Percentiles rank a stretch among this genome's conserved stretches.
These are phyloP conservation scores for Lactarius quietus DNA, from an alignment of 768 basidiomycete species.

Conservation along the genomic window DNA sequence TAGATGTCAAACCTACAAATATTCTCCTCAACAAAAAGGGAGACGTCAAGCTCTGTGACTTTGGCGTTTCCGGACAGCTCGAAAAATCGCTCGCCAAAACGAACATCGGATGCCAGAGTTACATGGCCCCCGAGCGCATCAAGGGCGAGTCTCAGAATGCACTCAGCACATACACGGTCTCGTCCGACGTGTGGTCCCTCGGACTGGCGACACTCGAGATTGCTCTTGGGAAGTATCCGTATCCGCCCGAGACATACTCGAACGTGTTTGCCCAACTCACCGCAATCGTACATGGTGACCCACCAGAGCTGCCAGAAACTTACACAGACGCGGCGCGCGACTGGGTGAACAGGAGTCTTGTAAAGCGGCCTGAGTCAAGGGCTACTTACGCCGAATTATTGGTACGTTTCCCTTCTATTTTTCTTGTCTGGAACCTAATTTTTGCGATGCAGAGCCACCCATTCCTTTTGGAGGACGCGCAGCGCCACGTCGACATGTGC, in stretches of 20 bases:
- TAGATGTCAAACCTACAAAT: conserved; percentile 93
- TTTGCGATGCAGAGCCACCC: conserved; percentile 57
- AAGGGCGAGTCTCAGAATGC: conserved; percentile 89
- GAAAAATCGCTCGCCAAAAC: conserved; percentile 96
- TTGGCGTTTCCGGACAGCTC: conserved; percentile 97
- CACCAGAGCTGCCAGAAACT: conserved; percentile 75
- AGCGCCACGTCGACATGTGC: conserved; percentile 74
- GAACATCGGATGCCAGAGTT: conserved; percentile 97
- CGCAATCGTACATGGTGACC: conserved; percentile 95
- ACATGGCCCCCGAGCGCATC: conserved; percentile 99
- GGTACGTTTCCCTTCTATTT: conserved; percentile 33
- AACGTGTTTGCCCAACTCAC: conserved; percentile 96
- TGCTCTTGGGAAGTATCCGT: conserved; percentile 87
- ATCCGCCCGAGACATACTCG: conserved; percentile 94
- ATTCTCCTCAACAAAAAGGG: conserved; percentile 88
- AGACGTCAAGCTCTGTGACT: conserved; percentile 93
- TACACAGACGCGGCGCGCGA: conserved; percentile 71
- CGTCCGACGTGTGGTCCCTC: conserved; percentile 97
- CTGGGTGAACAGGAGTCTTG: conserved; percentile 77
- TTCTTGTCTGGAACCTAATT: not conserved
- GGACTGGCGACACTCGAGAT: conserved; percentile 94
- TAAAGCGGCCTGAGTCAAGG: conserved; percentile 73
- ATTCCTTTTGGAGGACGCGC: conserved; percentile 61
- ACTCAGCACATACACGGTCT: conserved; percentile 88
- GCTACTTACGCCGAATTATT: conserved; percentile 84